Evolutionary conservation across 495 filamentous ascomycete genomes (phyloP).

Genomic region (Xylaria nigripes): DNA sequence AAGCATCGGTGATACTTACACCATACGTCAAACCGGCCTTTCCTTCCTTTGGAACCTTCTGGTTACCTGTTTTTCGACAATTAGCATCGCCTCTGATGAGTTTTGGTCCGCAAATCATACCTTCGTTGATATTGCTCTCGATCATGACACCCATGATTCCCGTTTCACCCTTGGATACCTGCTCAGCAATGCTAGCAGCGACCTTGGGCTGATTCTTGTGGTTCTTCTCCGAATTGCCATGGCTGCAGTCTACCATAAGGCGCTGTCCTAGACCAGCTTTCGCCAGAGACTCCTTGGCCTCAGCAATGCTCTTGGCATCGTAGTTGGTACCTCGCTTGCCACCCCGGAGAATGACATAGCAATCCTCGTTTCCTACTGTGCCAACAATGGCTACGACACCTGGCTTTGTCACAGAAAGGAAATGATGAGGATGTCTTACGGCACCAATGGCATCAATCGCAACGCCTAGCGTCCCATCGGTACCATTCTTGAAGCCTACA

Average conservation of each 20-base stretch:
- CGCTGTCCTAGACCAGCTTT: slow-evolving; percentile 59
- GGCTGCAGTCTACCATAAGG: slow-evolving; percentile 97
- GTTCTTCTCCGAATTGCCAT: slow-evolving; percentile 92
- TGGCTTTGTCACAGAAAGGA: slow-evolving; percentile 96
- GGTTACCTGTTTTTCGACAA: slow-evolving; percentile 50
- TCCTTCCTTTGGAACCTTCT: slow-evolving; percentile 88
- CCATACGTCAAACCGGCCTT: slow-evolving; percentile 86
- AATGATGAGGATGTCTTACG: slow-evolving; percentile 89
- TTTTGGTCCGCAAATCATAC: slow-evolving; percentile 31
- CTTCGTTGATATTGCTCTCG: slow-evolving; percentile 93
- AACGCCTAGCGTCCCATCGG: slow-evolving; percentile 81
- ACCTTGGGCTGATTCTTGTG: slow-evolving; percentile 98
- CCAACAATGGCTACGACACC: slow-evolving; percentile 94
- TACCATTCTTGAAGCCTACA: slow-evolving; percentile 99
- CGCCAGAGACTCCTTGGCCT: slow-evolving; percentile 60
- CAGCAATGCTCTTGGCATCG: slow-evolving; percentile 72
- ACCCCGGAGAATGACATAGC: slow-evolving; percentile 93
- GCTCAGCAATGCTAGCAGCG: slow-evolving; percentile 69
- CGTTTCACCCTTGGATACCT: slow-evolving; percentile 75
- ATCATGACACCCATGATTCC: slow-evolving; percentile 98
- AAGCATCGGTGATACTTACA: slow-evolving; percentile 96
- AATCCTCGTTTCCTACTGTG: slow-evolving; percentile 93
- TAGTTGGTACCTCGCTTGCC: slow-evolving; percentile 93
- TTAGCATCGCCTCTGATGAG: background rate
- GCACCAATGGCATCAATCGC: slow-evolving; percentile 96